Conservation (phyloP, 2,329 filamentous ascomycete species). For the Septoria petroselini region DNA sequence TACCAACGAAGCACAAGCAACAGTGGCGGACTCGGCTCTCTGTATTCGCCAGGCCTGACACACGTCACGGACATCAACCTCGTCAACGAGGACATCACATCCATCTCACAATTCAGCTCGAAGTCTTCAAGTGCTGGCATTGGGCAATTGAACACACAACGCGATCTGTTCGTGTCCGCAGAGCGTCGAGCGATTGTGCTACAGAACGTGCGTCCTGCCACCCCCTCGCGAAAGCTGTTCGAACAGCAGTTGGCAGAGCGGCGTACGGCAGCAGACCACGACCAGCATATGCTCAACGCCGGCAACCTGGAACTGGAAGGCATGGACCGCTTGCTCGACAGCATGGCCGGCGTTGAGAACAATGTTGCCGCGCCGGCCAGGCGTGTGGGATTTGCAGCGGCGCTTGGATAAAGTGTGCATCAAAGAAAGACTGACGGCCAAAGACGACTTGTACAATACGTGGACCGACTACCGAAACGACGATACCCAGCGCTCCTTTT, state of each 20-base stretch:
- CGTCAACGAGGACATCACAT: conserved; percentile 44
- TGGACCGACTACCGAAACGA: conserved; percentile 3
- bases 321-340: conserved; percentile 47
- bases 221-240: conserved; percentile 36
- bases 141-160: conserved; percentile 45
- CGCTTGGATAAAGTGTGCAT: conserved; percentile 1
- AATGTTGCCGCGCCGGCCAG: conserved; percentile 33
- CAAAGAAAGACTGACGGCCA: not conserved
- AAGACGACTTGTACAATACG: conserved; percentile 4
- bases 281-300: conserved; percentile 45
- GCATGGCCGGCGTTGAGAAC: conserved; percentile 29
- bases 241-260: conserved; percentile 32
- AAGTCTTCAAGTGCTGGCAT: conserved; percentile 32
- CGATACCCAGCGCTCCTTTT: conserved; percentile 9
- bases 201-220: conserved; percentile 36
- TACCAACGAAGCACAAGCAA: conserved; percentile 43
- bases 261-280: conserved; percentile 26
- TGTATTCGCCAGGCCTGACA: conserved; percentile 43
- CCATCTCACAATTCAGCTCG: conserved; percentile 45
- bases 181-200: conserved; percentile 47
- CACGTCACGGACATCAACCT: conserved; percentile 44
- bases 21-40: conserved; percentile 37
- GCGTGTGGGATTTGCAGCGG: conserved; percentile 38
- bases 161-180: conserved; percentile 44
- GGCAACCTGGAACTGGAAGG: conserved; percentile 49